A percentile compares a stretch with the other conserved stretches of the same genome.
Evolutionary conservation across 257 asterid species (phyloP).

Genomic region (Fraxinus pennsylvanica): DNA sequence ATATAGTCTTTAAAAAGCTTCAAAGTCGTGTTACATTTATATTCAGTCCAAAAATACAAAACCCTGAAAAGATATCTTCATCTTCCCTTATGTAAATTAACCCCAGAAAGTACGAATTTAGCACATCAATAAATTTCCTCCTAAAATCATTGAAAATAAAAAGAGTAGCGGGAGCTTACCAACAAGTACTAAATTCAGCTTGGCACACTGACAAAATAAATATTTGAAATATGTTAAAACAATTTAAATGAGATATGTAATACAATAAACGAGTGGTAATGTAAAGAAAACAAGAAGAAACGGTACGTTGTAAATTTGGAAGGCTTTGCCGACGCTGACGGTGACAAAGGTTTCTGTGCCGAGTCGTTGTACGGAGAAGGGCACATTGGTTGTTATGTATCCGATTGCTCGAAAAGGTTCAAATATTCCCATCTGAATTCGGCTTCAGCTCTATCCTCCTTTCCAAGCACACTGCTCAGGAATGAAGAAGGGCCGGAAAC

Average conservation of each 20-base stretch:
- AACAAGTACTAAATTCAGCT: conserved; percentile 80
- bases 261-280: neutral
- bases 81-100: neutral
- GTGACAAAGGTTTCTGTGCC: conserved; percentile 94
- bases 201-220: conserved; percentile 61
- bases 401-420: conserved; percentile 89
- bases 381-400: conserved; percentile 68
- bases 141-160: neutral
- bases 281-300: neutral
- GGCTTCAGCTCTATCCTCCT: neutral
- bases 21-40: neutral
- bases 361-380: conserved; percentile 81
- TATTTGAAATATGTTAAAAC: conserved; percentile 18
- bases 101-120: too few relatives aligned
- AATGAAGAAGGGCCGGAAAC: too few relatives aligned
- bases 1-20: neutral
- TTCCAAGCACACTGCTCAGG: too few relatives aligned
- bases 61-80: neutral
- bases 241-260: neutral
- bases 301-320: conserved; percentile 79
- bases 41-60: neutral
- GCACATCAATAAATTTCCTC: neutral
- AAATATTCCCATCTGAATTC: conserved; percentile 52
- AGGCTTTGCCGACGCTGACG: conserved; percentile 85
- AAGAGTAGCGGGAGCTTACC: conserved; percentile 49